phyloP scores from a whole-genome alignment of 495 filamentous ascomycete species.

The Aspergillus incahuasiensis region DNA sequence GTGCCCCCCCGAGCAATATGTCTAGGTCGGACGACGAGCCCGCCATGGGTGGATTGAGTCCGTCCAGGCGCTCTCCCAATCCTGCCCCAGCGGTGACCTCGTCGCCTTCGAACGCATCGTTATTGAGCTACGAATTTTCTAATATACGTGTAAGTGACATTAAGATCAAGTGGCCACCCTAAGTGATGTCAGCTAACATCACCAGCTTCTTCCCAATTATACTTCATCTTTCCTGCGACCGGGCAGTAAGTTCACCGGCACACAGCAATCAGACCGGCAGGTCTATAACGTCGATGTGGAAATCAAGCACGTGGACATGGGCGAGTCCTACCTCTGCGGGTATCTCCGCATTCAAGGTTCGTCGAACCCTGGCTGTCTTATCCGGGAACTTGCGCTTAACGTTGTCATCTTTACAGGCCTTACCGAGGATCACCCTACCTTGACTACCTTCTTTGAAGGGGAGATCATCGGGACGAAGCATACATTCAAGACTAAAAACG shows the following conservation, averaged over 20 bases:
- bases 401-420: constrained; percentile 54
- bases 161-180: background rate
- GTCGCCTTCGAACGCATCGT: constrained; percentile 37
- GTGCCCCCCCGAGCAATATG: constrained; percentile 22
- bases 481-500: constrained; percentile 83
- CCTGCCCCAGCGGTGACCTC: constrained; percentile 25
- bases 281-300: constrained; percentile 94
- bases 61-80: constrained; percentile 26
- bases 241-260: constrained; percentile 83
- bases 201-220: constrained; percentile 45
- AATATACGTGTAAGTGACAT: constrained; percentile 54
- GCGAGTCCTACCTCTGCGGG: constrained; percentile 91
- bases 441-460: constrained; percentile 97
- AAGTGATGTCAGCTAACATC: constrained; percentile 15
- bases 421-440: constrained; percentile 89
- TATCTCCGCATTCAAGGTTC: constrained; percentile 94
- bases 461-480: constrained; percentile 97
- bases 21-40: constrained; percentile 34
- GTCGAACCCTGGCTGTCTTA: constrained; percentile 17
- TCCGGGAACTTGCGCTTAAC: constrained; percentile 14
- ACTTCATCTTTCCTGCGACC: constrained; percentile 81
- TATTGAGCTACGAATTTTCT: constrained; percentile 62
- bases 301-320: constrained; percentile 93
- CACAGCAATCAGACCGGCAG: constrained; percentile 85
- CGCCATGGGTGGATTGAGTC: constrained; percentile 30